Evolutionary conservation across 1,284 basidiomycete genomes (phyloP).

Genomic region (Mycena sp.): DNA sequence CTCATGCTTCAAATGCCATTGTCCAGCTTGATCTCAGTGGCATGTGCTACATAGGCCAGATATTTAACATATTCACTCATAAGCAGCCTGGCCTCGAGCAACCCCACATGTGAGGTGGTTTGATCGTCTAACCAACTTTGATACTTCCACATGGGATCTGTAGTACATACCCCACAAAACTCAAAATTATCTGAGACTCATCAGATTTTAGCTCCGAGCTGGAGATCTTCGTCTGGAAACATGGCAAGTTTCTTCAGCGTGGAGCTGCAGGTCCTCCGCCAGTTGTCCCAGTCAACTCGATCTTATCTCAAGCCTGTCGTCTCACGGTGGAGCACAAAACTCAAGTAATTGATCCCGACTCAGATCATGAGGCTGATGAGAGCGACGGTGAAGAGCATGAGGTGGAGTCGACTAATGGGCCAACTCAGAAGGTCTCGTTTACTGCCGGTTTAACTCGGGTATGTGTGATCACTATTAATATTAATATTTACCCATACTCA

Average conservation of each 20-base stretch:
- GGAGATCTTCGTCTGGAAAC: conserved; percentile 10
- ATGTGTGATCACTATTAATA: not conserved
- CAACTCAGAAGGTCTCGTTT: not conserved
- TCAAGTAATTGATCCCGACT: not conserved
- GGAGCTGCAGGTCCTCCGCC: not conserved
- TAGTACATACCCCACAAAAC: not conserved
- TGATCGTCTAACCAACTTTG: not conserved
- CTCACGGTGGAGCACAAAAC: conserved; percentile 5
- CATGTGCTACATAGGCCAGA: conserved; percentile 1
- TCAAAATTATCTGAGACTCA: not conserved
- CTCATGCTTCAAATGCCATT: not conserved
- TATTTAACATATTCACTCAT: conserved; percentile 5
- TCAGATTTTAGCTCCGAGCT: conserved; percentile 2
- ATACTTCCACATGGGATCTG: not conserved
- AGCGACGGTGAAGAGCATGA: not conserved
- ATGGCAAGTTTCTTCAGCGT: not conserved
- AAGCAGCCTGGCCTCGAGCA: not conserved
- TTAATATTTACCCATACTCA: not conserved
- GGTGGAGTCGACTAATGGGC: not conserved
- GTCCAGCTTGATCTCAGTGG: conserved; percentile 4
- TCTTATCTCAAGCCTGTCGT: conserved; percentile 7
- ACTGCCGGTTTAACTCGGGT: conserved; percentile 7
- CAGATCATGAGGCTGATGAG: not conserved
- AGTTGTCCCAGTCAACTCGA: not conserved
- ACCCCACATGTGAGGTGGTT: conserved; percentile 4